Evolutionary conservation across 805 yeast species (phyloP), one percentile per base, ranked within the genome.

Genomic region (Barnettozyma californica): DNA sequence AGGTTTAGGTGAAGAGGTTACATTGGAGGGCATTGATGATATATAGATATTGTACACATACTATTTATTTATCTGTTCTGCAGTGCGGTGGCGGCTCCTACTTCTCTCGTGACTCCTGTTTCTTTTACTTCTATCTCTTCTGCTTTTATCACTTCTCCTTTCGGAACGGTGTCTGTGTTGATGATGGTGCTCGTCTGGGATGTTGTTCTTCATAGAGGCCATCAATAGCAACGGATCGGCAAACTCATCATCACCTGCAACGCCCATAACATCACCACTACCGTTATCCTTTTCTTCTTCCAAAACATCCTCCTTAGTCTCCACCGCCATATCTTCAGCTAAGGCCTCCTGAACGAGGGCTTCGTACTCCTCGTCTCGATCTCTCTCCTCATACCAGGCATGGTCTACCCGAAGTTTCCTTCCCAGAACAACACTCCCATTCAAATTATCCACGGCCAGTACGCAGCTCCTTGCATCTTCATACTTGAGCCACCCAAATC

Each of bases 401-500:
- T 88, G 96, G 60, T 88, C 95, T 1, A 89, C 94, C 48, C 77
- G 69, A 2, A 83, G 55, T 9, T 52, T 45, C 31, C 76, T 64
- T 9, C 83, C 87, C 38, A 76, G 71, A 1, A 87, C 52, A 25
- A 60, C 67, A 1, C 72, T 63, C 1, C 96, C 96, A 61, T 88
- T 87, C 53, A 92, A 71, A 62, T 92, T 92, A 65, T 92, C 98
- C 3, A 92, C 83, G 0, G 97, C 96, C 25, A 92, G 69, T 0
- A 88, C 76, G 18, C 95, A 81, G 2, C 95, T 84, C 44, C 85
- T 70, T 65, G 82, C 87, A 56, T 87, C 88, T 55, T 84, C 92
- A 59, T 87, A 92, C 64, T 88, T 87, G 54, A 92, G 64, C 68
- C 82, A 90, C 4, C 84, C 94, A 70, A 83, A 87, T 7, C 96